Percentiles rank a stretch among this genome's conserved stretches.
These are phyloP conservation scores for Suillus variegatus DNA, from an alignment of 768 basidiomycete species.

Conservation along the genomic window DNA sequence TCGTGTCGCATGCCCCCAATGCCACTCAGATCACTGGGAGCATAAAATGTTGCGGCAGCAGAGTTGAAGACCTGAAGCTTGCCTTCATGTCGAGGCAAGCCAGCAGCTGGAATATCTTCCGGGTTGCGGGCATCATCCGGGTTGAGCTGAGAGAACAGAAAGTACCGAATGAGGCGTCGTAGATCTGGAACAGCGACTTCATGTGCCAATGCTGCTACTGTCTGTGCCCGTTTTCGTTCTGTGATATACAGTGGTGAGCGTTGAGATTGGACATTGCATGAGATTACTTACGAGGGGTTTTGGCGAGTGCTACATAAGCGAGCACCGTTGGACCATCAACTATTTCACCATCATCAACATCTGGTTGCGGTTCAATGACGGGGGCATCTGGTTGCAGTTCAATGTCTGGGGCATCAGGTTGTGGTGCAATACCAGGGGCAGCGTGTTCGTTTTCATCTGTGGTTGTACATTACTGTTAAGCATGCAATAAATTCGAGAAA, in stretches of 20 bases:
- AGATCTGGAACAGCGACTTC: background rate
- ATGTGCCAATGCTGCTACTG: background rate
- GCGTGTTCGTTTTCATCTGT: too few species aligned
- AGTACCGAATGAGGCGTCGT: background rate
- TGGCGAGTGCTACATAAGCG: background rate
- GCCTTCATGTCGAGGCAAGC: background rate
- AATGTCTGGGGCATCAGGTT: background rate
- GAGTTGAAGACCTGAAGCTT: background rate
- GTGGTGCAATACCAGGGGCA: too few species aligned
- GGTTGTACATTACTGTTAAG: too few species aligned
- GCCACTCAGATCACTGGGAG: background rate
- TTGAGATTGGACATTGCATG: background rate
- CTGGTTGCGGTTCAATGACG: background rate
- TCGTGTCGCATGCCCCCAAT: slow-evolving; percentile 18
- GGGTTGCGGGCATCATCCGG: background rate
- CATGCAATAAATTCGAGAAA: too few species aligned
- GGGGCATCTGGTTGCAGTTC: too few species aligned
- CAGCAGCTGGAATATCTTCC: background rate
- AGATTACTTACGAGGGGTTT: background rate
- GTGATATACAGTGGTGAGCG: background rate
- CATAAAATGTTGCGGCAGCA: background rate
- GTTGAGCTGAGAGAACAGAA: background rate
- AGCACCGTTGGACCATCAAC: background rate
- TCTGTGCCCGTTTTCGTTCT: background rate
- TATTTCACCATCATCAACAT: background rate